phyloP scores from a whole-genome alignment of 2,329 filamentous ascomycete genomes.

The Fusarium vanettenii region DNA sequence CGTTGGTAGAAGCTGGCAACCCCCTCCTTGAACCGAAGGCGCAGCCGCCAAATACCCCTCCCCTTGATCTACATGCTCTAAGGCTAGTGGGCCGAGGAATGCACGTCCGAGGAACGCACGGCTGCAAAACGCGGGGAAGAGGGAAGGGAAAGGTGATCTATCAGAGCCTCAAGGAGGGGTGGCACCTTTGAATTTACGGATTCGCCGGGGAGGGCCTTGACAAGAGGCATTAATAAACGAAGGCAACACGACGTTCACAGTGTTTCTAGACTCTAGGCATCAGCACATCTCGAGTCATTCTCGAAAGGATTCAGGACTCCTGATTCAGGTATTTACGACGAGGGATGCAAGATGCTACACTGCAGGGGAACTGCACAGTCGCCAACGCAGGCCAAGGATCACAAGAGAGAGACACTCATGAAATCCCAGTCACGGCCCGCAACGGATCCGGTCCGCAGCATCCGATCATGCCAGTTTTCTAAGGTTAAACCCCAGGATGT shows the following conservation, averaged over 20 bases:
- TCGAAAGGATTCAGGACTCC: background rate
- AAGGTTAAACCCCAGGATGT: constrained; percentile 1
- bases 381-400: background rate
- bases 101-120: background rate
- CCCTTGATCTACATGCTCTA: background rate
- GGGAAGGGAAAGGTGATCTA: background rate
- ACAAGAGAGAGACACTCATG: background rate
- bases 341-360: background rate
- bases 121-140: constrained; percentile 6
- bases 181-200: background rate
- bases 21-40: background rate
- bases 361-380: background rate
- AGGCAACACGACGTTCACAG: background rate
- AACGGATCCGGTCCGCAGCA: constrained; percentile 11
- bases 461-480: constrained; percentile 7
- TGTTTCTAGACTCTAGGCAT: background rate
- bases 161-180: background rate
- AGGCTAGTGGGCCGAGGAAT: background rate
- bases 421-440: background rate
- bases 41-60: background rate
- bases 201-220: background rate
- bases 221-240: background rate
- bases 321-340: background rate
- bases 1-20: background rate
- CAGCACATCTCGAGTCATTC: constrained; percentile 2